Percentiles rank a stretch among this genome's conserved stretches.
phyloP scores from a whole-genome alignment of 2,329 filamentous ascomycete species.

The Exserohilum rostratum region DNA sequence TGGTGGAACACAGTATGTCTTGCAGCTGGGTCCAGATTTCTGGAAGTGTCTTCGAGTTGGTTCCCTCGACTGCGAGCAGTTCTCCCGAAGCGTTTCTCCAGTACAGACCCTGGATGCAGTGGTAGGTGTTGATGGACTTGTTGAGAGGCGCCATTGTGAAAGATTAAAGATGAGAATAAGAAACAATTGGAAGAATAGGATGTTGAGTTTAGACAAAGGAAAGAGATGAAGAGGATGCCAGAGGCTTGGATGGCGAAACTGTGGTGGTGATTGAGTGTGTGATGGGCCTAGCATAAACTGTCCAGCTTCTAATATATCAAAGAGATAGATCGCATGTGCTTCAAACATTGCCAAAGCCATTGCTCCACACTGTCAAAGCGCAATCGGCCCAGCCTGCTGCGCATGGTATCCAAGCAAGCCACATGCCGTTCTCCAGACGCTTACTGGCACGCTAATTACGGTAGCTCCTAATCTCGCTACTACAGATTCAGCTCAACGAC shows the following conservation, averaged over 20 bases:
- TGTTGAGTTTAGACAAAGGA: conserved; percentile 16
- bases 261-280: conserved; percentile 14
- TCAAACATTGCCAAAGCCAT: conserved; percentile 17
- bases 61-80: conserved; percentile 34
- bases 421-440: conserved; percentile 21
- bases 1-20: conserved; percentile 21
- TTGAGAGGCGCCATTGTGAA: conserved; percentile 37
- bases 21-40: conserved; percentile 30
- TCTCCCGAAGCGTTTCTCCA: conserved; percentile 32
- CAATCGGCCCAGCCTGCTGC: conserved; percentile 21
- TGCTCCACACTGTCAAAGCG: conserved; percentile 15
- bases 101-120: conserved; percentile 38
- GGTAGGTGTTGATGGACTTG: conserved; percentile 37
- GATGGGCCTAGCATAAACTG: conserved; percentile 2
- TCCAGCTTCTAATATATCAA: conserved; percentile 28
- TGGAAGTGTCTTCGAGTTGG: conserved; percentile 26
- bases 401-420: conserved; percentile 24
- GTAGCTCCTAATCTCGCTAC: conserved; percentile 28
- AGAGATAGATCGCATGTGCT: conserved; percentile 15
- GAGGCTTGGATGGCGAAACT: conserved; percentile 11
- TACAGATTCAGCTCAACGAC: conserved; percentile 5
- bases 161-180: conserved; percentile 10
- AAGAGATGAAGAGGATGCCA: conserved; percentile 10
- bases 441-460: conserved; percentile 22
- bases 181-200: conserved; percentile 9